These are phyloP conservation scores for Spathaspora sp. DNA, from an alignment of 805 yeast species.

Conservation along the genomic window DNA sequence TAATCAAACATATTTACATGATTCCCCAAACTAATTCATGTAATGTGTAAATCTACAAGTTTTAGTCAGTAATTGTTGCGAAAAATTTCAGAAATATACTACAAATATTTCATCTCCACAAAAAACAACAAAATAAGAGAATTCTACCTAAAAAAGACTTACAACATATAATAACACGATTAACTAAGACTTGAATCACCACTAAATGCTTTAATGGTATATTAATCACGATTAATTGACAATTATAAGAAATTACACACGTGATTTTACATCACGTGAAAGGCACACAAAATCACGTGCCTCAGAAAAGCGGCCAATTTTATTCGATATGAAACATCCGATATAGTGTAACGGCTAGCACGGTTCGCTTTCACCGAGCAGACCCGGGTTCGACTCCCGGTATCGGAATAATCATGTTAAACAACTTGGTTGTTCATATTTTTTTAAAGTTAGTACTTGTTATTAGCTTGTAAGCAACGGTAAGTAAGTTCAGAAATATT, in stretches of 20 bases:
- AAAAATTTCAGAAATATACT: background rate
- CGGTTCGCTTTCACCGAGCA: slow-evolving; percentile 54
- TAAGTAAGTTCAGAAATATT: no score
- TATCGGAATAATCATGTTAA: slow-evolving; percentile 47
- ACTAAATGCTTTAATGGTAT: no score
- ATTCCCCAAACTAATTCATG: no score
- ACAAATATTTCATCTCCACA: background rate
- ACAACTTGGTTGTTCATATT: background rate
- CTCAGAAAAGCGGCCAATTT: background rate
- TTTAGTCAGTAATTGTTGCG: background rate
- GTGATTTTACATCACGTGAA: background rate
- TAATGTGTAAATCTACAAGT: background rate
- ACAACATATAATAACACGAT: no score
- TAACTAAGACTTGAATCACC: no score
- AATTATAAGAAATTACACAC: background rate
- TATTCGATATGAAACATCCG: no score
- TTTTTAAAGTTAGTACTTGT: background rate
- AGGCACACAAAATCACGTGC: background rate
- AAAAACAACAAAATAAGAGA: background rate
- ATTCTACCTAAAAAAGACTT: no score
- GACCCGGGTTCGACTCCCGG: slow-evolving; percentile 85
- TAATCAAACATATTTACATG: no score
- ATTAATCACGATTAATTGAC: background rate
- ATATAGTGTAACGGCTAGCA: slow-evolving; percentile 53
- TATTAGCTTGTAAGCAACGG: background rate